A percentile compares a stretch with the other conserved stretches of the same genome.
Conservation (phyloP, 108 stramenopile genomes). For the Fragilariopsis cylindrus region DNA sequence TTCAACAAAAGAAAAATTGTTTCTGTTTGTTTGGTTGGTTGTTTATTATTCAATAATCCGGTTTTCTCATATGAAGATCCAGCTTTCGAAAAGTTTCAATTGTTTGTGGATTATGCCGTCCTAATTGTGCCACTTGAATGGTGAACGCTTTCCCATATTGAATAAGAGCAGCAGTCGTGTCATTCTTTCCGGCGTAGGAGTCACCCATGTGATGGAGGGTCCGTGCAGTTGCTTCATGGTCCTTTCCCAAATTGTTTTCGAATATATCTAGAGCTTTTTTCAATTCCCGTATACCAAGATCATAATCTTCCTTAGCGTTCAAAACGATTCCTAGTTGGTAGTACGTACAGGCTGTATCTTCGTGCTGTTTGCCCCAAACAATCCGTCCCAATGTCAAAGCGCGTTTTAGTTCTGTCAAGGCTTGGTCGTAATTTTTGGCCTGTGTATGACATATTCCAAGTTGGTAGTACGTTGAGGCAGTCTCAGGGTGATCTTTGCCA, state of each 20-base stretch:
- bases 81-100: slow-evolving; percentile 43
- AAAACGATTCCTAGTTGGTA: slow-evolving; percentile 45
- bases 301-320: slow-evolving; percentile 36
- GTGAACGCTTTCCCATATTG: slow-evolving; percentile 40
- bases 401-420: slow-evolving; percentile 39
- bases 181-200: slow-evolving; percentile 32
- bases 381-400: slow-evolving; percentile 42
- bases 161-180: slow-evolving; percentile 33
- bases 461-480: slow-evolving; percentile 44
- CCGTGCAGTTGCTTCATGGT: slow-evolving; percentile 43
- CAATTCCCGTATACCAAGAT: slow-evolving; percentile 39
- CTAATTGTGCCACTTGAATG: slow-evolving; percentile 35
- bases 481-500: slow-evolving; percentile 42
- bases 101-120: slow-evolving; percentile 38
- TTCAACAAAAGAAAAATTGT: neutral
- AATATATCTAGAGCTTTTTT: slow-evolving; percentile 40
- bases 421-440: slow-evolving; percentile 35
- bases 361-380: slow-evolving; percentile 35
- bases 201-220: slow-evolving; percentile 47
- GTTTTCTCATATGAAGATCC: slow-evolving; percentile 41
- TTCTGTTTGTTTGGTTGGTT: neutral
- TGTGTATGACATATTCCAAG: slow-evolving; percentile 35
- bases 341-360: slow-evolving; percentile 46
- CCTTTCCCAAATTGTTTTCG: slow-evolving; percentile 32
- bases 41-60: slow-evolving; percentile 4